A percentile compares a stretch with the other conserved stretches of the same genome.
phyloP scores from a whole-genome alignment of 768 basidiomycete genomes.

The Suillus subalutaceus region DNA sequence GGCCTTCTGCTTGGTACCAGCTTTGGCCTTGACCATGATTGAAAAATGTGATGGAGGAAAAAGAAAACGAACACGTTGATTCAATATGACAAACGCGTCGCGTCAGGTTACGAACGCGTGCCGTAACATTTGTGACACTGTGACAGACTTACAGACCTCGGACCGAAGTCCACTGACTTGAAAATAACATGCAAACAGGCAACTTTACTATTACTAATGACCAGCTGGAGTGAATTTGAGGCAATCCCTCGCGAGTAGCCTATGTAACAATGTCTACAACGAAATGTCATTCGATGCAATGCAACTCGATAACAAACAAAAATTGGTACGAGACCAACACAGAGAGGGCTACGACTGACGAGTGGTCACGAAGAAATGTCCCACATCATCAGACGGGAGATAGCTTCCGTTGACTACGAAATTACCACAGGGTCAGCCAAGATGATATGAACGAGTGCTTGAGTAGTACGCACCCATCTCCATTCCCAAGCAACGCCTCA shows the following conservation, averaged over 20 bases:
- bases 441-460: background rate
- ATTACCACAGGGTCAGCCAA: background rate
- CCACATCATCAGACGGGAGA: background rate
- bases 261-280: background rate
- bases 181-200: too few species aligned
- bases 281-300: background rate
- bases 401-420: background rate
- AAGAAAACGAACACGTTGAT: slow-evolving; percentile 1
- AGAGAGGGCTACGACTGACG: background rate
- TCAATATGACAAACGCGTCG: slow-evolving; percentile 16
- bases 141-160: background rate
- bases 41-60: slow-evolving; percentile 11
- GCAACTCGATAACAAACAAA: background rate
- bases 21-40: slow-evolving; percentile 53
- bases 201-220: background rate
- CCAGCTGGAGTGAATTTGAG: too few species aligned
- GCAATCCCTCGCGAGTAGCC: too few species aligned
- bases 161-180: too few species aligned
- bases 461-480: slow-evolving; percentile 9
- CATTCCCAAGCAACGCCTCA: slow-evolving; percentile 37
- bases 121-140: slow-evolving; percentile 12
- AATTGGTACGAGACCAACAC: background rate
- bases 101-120: slow-evolving; percentile 11
- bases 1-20: slow-evolving; percentile 50
- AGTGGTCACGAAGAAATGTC: background rate